Evolutionary conservation across 441 rosid species (phyloP), one percentile per base, ranked within the genome.

Genomic region (Euphorbia celastroides): DNA sequence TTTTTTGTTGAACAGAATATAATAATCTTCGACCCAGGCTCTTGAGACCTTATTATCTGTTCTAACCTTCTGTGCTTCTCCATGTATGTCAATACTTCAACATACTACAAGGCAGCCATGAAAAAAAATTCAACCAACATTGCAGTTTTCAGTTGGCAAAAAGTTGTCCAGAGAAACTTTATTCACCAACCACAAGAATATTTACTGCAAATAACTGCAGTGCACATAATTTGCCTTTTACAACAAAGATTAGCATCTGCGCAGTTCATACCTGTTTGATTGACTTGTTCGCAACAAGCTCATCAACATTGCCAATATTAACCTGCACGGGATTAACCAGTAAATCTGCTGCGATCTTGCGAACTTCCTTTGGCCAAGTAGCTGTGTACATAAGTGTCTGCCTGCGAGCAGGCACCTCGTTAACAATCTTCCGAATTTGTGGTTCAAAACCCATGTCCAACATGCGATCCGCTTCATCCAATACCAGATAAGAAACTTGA

Each of bases 361-460:
- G 86, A 60, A 94, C 99, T 71, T 93, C 99, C 82, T 69, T 92
- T 8, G 99, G 98, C 98, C 99, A 94, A 14, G 99, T 92, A 62
- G 99, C 99, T 13, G 98, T 94, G 75, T 80, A 94, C 99, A 94
- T 94, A 70, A 94, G 97, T 28, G 98, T 94, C 81, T 94, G 99
- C 56, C 99, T 93, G 62, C 90, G 84, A 31, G 90, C 69, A 51
- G 99, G 99, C 19, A 92, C 90, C 78, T 89, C 97, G 46, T 87
- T 91, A 64, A 94, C 97, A 72, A 94, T 89, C 86, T 89, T 94
- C 68, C 99, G 73, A 73, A 94, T 94, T 70, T 94, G 99, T 36
- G 99, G 99, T 71, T 94, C 99, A 71, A 94, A 94, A 54, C 99
- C 99, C 99, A 94, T 94, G 77, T 94, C 99, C 73, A 94, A 78